Percentiles rank a stretch among this genome's conserved stretches.
phyloP scores from a whole-genome alignment of 495 filamentous ascomycete genomes.

The Emericellopsis terricola region DNA sequence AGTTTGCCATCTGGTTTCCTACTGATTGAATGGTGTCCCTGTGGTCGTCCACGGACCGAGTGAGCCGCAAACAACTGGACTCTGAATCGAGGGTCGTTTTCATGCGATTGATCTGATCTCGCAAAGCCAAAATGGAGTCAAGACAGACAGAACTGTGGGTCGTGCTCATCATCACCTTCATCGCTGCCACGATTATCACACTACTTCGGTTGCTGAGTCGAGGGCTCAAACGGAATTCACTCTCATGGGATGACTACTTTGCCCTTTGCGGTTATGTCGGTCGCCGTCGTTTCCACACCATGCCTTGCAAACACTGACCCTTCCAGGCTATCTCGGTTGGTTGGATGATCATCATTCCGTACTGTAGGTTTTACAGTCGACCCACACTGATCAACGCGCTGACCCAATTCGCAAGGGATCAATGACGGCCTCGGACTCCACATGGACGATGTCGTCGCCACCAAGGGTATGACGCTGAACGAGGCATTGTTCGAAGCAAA shows the following conservation, averaged over 20 bases:
- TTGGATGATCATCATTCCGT: conserved; percentile 1
- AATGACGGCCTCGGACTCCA: conserved; percentile 2
- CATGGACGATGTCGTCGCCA: conserved; percentile 1
- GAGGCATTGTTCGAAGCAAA: conserved; percentile 1
- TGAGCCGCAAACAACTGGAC: not conserved
- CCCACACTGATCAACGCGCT: conserved; percentile 2
- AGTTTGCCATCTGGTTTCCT: too few species aligned
- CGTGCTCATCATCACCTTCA: conserved; percentile 1
- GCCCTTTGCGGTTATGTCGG: conserved; percentile 1
- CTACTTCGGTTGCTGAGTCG: conserved; percentile 1
- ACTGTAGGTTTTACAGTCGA: conserved; percentile 2
- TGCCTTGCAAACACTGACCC: not conserved
- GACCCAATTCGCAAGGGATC: conserved; percentile 2
- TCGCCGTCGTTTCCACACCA: not conserved
- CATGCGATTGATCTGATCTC: conserved; percentile 1
- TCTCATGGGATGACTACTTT: conserved; percentile 2
- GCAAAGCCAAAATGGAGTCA: conserved; percentile 1
- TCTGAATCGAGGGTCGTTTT: not conserved
- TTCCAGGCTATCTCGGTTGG: conserved; percentile 1
- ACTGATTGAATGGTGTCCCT: not conserved
- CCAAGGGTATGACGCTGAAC: not conserved
- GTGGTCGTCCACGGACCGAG: conserved; percentile 1
- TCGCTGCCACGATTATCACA: conserved; percentile 1
- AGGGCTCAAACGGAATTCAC: conserved; percentile 1
- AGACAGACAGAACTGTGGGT: conserved; percentile 1